Conservation (phyloP, 1,284 basidiomycete species). For the Trichosporon inkin region DNA sequence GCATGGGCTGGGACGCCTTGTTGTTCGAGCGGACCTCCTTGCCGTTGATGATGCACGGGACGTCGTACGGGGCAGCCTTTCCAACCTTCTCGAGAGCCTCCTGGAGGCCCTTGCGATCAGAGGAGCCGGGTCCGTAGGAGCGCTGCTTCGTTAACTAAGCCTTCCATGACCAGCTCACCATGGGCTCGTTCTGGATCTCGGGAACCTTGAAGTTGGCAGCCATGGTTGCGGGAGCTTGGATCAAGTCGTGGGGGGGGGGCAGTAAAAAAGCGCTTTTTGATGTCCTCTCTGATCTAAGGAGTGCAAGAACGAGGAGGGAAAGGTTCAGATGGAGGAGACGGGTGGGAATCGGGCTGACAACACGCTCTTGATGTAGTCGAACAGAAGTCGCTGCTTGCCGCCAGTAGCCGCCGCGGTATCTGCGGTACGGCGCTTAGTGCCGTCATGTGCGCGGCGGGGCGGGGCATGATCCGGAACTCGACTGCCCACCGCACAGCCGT, state of each 20-base stretch:
- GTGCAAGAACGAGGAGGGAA: not conserved
- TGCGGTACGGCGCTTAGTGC: slow-evolving; percentile 6
- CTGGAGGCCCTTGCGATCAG: slow-evolving; percentile 71
- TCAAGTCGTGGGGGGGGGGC: not conserved
- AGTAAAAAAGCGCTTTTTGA: not conserved
- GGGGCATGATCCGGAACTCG: slow-evolving; percentile 3
- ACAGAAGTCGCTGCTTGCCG: not conserved
- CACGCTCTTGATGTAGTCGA: slow-evolving; percentile 5
- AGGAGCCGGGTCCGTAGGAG: slow-evolving; percentile 72
- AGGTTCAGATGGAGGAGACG: not conserved
- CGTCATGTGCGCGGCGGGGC: slow-evolving; percentile 3
- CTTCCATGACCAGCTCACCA: slow-evolving; percentile 57
- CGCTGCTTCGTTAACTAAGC: slow-evolving; percentile 36
- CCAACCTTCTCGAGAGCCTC: slow-evolving; percentile 76
- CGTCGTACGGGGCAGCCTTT: slow-evolving; percentile 76
- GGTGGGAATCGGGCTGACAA: not conserved
- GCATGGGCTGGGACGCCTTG: slow-evolving; percentile 71
- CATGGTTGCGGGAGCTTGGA: slow-evolving; percentile 23
- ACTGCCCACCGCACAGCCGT: not conserved
- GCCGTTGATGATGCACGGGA: slow-evolving; percentile 89
- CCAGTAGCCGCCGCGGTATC: slow-evolving; percentile 2
- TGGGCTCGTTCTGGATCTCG: slow-evolving; percentile 80
- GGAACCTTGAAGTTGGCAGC: slow-evolving; percentile 77
- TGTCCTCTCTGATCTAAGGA: not conserved
- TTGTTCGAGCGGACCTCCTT: slow-evolving; percentile 83